Evolutionary conservation across 257 asterid species (phyloP), one percentile per base, ranked within the genome.

Genomic region (Solanum chiquidenum): DNA sequence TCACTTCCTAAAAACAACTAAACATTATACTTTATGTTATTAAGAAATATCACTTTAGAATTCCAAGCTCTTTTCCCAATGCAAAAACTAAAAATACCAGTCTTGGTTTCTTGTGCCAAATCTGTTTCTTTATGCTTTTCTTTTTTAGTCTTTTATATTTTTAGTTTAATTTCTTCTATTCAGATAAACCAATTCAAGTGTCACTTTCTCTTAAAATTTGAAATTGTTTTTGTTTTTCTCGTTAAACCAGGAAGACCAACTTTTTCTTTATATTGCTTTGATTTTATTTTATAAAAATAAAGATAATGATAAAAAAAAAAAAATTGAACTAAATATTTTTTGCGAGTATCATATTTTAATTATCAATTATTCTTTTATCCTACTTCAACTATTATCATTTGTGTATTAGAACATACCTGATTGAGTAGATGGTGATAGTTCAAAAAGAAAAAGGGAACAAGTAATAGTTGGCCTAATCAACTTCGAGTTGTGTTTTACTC

Each of bases 41-140:
- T 88, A 90, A 90, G 91, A 93, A 88, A 93, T 90, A 92, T 94
- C 92, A 92, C 96, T 94, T 94, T 94, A 87, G 98, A 92, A 95
- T 93, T 94, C 96, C 95, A 95, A 94, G 96, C 98, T 92, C 98
- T 49, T 74, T 91, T 93, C 62, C 88, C 99, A 85, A 94, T 93
- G 96, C 95, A 93, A 91, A 52, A 88, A 73, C 84, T 77, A 88
- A 89, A 72, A 93, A 93, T 87, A 83, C 86, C 86, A 90, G 71
- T 88, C 96, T 27, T 94, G 93, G 95, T 90, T 93, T 94, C 89
- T 90, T 93, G 95, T 93, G 94, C 94, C 92, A 89, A 89, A 83
- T 92, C 71, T 88, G 91, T 87, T 87, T 92, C 94, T 93, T 93
- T 94, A 86, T 92, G 90, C 91, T 90, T 91, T 91, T 91, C 89